These are phyloP conservation scores for Prunus salicina DNA, from an alignment of 306 rosid species.

Conservation along the genomic window DNA sequence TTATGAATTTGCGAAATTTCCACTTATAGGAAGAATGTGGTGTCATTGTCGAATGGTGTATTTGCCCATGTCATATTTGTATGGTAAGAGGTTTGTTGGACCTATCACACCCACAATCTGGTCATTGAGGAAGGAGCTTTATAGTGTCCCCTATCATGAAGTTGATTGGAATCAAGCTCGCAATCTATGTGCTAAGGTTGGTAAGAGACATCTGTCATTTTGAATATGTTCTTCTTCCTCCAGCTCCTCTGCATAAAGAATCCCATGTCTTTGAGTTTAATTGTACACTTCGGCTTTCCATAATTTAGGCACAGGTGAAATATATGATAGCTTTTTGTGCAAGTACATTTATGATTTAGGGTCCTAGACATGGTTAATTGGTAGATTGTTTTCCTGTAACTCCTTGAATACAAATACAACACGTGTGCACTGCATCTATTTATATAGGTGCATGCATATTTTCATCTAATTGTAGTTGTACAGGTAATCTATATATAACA, in stretches of 20 bases:
- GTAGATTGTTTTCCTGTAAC: neutral
- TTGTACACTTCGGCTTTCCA: neutral
- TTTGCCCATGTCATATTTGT: conserved; percentile 43
- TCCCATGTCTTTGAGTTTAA: neutral
- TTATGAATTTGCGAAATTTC: neutral
- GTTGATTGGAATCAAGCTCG: conserved; percentile 78
- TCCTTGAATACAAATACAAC: neutral
- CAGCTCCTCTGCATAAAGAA: neutral
- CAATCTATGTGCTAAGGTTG: conserved; percentile 73
- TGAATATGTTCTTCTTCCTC: neutral
- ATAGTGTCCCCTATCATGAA: conserved; percentile 58
- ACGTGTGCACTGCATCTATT: neutral
- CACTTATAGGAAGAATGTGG: conserved; percentile 35
- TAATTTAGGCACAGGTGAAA: neutral
- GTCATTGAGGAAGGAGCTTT: conserved; percentile 82
- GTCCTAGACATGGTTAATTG: neutral
- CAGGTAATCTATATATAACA: neutral
- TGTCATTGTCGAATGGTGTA: conserved; percentile 41
- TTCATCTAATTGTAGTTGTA: neutral
- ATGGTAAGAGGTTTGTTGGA: conserved; percentile 56
- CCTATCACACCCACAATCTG: conserved; percentile 67
- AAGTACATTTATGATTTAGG: neutral
- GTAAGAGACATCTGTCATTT: conserved; percentile 17
- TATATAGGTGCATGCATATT: too few relatives aligned
- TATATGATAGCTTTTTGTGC: neutral